These are phyloP conservation scores for Polytrichum commune DNA, from an alignment of 225 moss, liverwort and hornwort species.

Conservation along the genomic window DNA sequence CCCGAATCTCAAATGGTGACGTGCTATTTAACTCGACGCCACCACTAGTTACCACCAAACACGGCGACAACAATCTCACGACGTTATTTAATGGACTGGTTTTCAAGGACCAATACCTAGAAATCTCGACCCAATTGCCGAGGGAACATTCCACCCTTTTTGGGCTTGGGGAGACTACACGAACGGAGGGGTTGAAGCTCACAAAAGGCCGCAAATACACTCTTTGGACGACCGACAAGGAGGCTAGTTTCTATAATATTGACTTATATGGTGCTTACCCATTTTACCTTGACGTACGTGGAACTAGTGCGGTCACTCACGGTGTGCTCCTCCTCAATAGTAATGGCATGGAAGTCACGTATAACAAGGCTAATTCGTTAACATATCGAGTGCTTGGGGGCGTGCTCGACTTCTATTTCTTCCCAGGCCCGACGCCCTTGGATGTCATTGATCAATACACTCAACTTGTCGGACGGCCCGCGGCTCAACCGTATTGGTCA, in stretches of 20 bases:
- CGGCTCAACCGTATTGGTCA: slow-evolving; percentile 87
- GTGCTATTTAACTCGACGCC: slow-evolving; percentile 86
- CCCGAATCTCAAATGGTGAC: slow-evolving; percentile 51
- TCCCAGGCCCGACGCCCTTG: slow-evolving; percentile 64
- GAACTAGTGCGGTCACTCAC: slow-evolving; percentile 46
- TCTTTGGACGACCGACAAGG: slow-evolving; percentile 72
- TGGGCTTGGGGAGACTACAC: slow-evolving; percentile 78
- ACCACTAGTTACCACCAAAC: background rate
- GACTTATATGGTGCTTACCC: slow-evolving; percentile 77
- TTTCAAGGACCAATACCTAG: slow-evolving; percentile 87
- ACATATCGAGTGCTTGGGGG: slow-evolving; percentile 75
- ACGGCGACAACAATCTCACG: background rate
- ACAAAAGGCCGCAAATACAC: slow-evolving; percentile 55
- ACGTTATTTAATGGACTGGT: slow-evolving; percentile 41
- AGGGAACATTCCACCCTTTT: slow-evolving; percentile 34
- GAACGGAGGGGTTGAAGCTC: slow-evolving; percentile 68
- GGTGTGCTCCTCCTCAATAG: slow-evolving; percentile 87
- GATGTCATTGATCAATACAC: slow-evolving; percentile 81
- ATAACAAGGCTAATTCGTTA: slow-evolving; percentile 26
- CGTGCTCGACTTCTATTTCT: slow-evolving; percentile 79
- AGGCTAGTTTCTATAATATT: slow-evolving; percentile 38
- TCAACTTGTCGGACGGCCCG: slow-evolving; percentile 69
- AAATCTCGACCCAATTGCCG: slow-evolving; percentile 72
- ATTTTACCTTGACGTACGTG: slow-evolving; percentile 76
- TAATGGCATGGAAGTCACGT: slow-evolving; percentile 82